Evolutionary conservation across 148 eudicot species (phyloP).

Genomic region (Chenopodium formosanum): DNA sequence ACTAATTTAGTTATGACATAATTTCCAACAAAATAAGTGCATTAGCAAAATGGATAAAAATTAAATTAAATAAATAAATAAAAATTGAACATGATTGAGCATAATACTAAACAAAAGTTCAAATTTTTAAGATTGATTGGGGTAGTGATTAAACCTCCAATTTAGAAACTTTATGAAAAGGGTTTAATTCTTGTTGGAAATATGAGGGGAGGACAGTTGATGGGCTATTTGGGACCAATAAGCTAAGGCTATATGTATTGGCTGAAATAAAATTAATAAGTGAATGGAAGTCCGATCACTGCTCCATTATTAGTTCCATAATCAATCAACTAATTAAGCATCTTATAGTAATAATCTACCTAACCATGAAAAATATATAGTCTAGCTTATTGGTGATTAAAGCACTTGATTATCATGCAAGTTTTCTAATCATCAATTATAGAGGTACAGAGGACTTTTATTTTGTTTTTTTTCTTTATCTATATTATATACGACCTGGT

Average conservation of each 20-base stretch:
- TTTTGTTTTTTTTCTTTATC: slow-evolving; percentile 2
- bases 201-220: too few species aligned
- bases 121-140: too few species aligned
- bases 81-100: too few species aligned
- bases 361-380: not conserved
- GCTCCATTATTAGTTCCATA: not conserved
- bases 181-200: too few species aligned
- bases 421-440: slow-evolving; percentile 16
- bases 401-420: slow-evolving; percentile 8
- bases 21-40: too few species aligned
- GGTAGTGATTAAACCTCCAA: too few species aligned
- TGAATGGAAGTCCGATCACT: not conserved
- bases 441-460: not conserved
- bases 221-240: not conserved
- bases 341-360: not conserved
- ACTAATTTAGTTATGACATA: too few species aligned
- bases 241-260: not conserved
- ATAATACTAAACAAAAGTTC: too few species aligned
- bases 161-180: too few species aligned
- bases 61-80: too few species aligned
- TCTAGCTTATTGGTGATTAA: not conserved
- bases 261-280: not conserved
- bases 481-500: not conserved
- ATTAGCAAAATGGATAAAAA: too few species aligned
- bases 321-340: not conserved